Evolutionary conservation across 306 rosid genomes (phyloP), one percentile per base, ranked within the genome.

Genomic region (Fragaria vesca): DNA sequence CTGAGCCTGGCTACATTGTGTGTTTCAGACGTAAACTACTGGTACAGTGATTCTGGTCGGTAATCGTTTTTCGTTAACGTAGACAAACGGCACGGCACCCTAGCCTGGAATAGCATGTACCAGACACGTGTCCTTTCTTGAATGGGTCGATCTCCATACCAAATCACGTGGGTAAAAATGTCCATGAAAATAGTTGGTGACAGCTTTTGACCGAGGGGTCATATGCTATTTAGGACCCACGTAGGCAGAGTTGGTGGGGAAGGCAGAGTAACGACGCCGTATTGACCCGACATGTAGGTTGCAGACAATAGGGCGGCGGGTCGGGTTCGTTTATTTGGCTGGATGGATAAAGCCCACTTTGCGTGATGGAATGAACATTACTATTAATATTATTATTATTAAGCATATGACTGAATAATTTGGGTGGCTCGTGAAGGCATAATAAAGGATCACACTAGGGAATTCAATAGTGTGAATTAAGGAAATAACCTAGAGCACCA

Each of bases 241-340:
- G 36, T 12, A 4, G 34, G 16, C 11, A 58, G 9, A 57, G 24
- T 57, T 57, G 32, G 24, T 24, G 28, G 65, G 5, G 0, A 26
- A 60, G 32, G 24, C 34, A 0, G 1, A 12, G 4, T 61, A 61
- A 61, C 40, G 38, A 60, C 36, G 36, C 30, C 38, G 36, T 60
- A 60, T 32, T 15, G 81, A 66, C 42, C 38, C 32, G 40, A 51
- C 54, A 52, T 28, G 42, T 68, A 42, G 80, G 48, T 58, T 65
- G 40, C 76, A 69, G 16, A 60, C 79, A 46, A 2, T 69, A 80
- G 78, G 86, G 16, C 81, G 82, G 81, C 78, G 79, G 79, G 76
- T 76, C 86, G 82, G 85, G 74, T 32, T 15, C 52, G 26, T 18
- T 13, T 65, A 69, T 43, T 69, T 42, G 10, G 43, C 15, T 63